A percentile compares a stretch with the other conserved stretches of the same genome.
phyloP scores from a whole-genome alignment of 1,284 basidiomycete species.

The Microbotryum saponariae region DNA sequence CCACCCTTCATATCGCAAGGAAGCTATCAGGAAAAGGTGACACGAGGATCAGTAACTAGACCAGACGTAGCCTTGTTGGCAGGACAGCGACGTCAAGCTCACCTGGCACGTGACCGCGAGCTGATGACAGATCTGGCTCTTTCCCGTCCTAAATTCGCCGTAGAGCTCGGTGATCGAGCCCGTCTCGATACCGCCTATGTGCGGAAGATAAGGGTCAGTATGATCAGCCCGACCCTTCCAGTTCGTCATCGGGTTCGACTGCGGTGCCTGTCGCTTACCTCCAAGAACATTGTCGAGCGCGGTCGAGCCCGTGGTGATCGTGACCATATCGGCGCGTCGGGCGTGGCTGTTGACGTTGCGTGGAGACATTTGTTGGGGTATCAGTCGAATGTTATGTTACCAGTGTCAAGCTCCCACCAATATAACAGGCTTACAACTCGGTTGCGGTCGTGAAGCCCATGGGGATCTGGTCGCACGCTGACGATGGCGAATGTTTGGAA shows the following conservation, averaged over 20 bases:
- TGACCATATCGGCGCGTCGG: conserved; percentile 87
- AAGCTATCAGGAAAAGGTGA: conserved; percentile 46
- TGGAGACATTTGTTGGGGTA: no score
- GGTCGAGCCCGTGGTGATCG: conserved; percentile 94
- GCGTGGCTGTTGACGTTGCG: conserved; percentile 56
- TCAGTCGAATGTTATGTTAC: no score
- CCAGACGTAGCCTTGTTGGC: background rate
- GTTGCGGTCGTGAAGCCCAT: conserved; percentile 98
- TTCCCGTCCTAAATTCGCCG: conserved; percentile 97
- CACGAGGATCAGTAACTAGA: background rate
- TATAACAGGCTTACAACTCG: conserved; percentile 49
- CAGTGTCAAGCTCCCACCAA: no score
- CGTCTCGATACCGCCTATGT: conserved; percentile 85
- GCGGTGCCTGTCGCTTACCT: conserved; percentile 49
- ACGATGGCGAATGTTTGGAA: conserved; percentile 1
- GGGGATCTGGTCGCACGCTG: conserved; percentile 92
- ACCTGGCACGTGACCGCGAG: conserved; percentile 93
- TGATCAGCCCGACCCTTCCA: background rate
- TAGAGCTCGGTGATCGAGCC: conserved; percentile 97
- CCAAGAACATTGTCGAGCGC: conserved; percentile 93
- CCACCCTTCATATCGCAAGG: conserved; percentile 97
- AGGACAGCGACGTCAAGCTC: conserved; percentile 1
- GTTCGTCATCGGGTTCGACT: background rate
- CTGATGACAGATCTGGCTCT: conserved; percentile 97
- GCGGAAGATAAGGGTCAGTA: conserved; percentile 1